Evolutionary conservation across 176 grass and related monocot species (phyloP).

Genomic region (Tillandsia fasciculata): DNA sequence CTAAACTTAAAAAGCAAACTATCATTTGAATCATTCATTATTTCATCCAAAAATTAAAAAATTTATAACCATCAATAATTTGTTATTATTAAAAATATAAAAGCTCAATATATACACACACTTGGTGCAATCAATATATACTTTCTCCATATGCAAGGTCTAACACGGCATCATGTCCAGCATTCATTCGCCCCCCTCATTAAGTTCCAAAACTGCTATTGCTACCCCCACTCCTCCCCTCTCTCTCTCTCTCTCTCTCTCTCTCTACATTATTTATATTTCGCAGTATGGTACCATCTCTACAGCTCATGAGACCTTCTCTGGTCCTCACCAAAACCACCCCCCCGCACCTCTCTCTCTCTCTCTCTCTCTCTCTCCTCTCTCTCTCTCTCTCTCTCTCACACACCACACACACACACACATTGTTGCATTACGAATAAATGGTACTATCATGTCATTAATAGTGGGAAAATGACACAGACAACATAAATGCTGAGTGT

Average conservation of each 20-base stretch:
- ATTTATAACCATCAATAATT: too few species aligned
- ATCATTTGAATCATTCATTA: too few species aligned
- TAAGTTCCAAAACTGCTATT: slow-evolving; percentile 26
- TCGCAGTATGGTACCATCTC: slow-evolving; percentile 31
- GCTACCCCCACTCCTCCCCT: neutral
- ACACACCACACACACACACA: slow-evolving; percentile 9
- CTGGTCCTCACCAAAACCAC: too few species aligned
- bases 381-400: too few species aligned
- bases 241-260: neutral
- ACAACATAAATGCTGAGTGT: slow-evolving; percentile 19
- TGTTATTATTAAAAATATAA: too few species aligned
- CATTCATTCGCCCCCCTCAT: slow-evolving; percentile 11
- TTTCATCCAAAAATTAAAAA: too few species aligned
- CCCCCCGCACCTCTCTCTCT: too few species aligned
- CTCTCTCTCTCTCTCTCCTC: slow-evolving; percentile 3
- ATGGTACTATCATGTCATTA: slow-evolving; percentile 8
- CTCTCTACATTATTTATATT: slow-evolving; percentile 15
- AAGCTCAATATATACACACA: too few species aligned
- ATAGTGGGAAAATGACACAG: slow-evolving; percentile 21
- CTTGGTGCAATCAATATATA: too few species aligned
- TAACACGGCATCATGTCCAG: slow-evolving; percentile 2
- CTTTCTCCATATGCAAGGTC: neutral
- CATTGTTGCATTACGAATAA: neutral
- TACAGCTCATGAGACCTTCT: slow-evolving; percentile 30
- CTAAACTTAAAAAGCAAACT: too few species aligned